Evolutionary conservation across 2,329 filamentous ascomycete genomes (phyloP).

Genomic region (Colletotrichum truncatum): DNA sequence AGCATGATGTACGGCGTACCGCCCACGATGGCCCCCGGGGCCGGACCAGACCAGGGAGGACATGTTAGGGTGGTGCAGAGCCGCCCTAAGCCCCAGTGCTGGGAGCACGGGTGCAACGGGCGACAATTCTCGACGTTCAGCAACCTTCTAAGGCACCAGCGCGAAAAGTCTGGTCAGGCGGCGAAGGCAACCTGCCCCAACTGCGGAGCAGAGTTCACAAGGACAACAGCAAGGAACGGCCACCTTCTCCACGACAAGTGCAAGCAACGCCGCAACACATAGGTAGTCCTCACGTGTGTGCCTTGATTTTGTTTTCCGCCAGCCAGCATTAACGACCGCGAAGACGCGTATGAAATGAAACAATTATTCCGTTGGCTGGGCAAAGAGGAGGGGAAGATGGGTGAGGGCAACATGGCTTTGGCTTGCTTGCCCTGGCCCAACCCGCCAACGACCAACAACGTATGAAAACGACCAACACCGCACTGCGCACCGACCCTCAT

Average conservation of each 20-base stretch:
- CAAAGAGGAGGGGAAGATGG: background rate
- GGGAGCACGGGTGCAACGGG: conserved; percentile 97
- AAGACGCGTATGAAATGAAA: background rate
- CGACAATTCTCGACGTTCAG: conserved; percentile 96
- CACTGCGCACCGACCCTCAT: background rate
- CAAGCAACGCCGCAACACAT: conserved; percentile 71
- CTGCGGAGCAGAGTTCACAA: conserved; percentile 92
- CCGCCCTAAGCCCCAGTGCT: conserved; percentile 93
- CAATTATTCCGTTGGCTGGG: background rate
- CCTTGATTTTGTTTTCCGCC: background rate
- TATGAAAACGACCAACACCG: conserved; percentile 4
- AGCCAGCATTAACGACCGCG: background rate
- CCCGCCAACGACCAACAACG: background rate
- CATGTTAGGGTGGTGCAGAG: conserved; percentile 77
- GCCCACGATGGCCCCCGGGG: conserved; percentile 46
- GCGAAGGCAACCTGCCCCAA: conserved; percentile 89
- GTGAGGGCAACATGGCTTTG: background rate
- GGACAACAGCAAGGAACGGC: conserved; percentile 88
- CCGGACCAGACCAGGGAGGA: conserved; percentile 41
- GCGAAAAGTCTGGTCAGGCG: conserved; percentile 92
- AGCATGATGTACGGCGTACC: conserved; percentile 55
- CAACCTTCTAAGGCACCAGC: conserved; percentile 90
- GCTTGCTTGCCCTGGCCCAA: background rate
- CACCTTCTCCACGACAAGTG: conserved; percentile 90
- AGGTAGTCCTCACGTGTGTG: conserved; percentile 3